These are phyloP conservation scores for Luvunga scandens DNA, from an alignment of 345 rosid species.

Conservation along the genomic window DNA sequence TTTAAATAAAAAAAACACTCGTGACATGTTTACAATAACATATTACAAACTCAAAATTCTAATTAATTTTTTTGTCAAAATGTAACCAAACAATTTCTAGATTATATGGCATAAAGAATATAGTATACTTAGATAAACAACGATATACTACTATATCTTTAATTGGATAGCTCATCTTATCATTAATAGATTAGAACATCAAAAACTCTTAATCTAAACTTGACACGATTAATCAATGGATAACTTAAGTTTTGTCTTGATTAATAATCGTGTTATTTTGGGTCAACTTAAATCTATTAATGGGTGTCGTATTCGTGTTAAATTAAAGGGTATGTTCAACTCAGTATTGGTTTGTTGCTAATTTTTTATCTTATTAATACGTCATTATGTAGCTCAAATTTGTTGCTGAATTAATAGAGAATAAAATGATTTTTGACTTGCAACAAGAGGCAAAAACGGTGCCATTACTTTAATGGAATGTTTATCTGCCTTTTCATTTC, in stretches of 20 bases:
- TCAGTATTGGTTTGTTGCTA: too few species aligned
- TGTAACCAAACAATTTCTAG: not conserved
- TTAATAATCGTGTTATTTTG: too few species aligned
- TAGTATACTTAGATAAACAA: too few species aligned
- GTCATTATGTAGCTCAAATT: not conserved
- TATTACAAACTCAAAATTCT: not conserved
- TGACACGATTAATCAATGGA: too few species aligned
- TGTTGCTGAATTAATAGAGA: not conserved
- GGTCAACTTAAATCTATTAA: not conserved
- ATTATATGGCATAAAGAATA: too few species aligned
- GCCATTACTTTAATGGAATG: constrained; percentile 7
- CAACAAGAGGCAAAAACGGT: constrained; percentile 10
- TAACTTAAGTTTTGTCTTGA: too few species aligned
- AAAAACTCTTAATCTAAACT: too few species aligned
- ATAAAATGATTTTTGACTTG: not conserved
- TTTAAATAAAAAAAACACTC: too few species aligned
- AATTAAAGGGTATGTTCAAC: not conserved
- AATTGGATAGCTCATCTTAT: too few species aligned
- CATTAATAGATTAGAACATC: too few species aligned
- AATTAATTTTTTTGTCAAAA: not conserved
- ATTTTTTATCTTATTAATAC: not conserved
- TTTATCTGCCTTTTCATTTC: constrained; percentile 1
- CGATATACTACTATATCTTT: too few species aligned
- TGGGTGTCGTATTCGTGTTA: too few species aligned
- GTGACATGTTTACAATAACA: not conserved